phyloP scores from a whole-genome alignment of 176 grass and related monocot species.

The Triticum turgidum region DNA sequence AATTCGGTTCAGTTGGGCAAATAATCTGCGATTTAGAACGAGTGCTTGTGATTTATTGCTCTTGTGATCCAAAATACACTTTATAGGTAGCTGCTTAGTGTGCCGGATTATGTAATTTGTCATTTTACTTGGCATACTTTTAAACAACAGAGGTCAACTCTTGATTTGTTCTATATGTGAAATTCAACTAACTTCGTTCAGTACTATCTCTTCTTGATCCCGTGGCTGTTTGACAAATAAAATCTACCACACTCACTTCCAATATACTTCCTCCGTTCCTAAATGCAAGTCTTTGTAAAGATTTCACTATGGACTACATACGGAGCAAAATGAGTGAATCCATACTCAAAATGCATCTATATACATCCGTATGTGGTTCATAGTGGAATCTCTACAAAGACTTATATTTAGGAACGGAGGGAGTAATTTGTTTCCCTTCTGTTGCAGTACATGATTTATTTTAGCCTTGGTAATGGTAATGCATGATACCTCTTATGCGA shows the following conservation, averaged over 20 bases:
- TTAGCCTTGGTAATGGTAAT: not conserved
- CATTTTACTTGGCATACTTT: not conserved
- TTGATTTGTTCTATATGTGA: not conserved
- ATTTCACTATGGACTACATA: no score
- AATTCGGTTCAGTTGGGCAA: slow-evolving; percentile 1
- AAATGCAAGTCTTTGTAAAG: no score
- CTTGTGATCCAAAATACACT: not conserved
- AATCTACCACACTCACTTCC: not conserved
- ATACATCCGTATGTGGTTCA: no score
- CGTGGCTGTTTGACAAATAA: not conserved
- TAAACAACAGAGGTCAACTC: slow-evolving; percentile 19
- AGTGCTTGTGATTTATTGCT: not conserved
- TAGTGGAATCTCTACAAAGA: no score
- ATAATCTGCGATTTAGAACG: not conserved
- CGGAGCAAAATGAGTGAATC: no score
- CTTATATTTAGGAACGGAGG: no score
- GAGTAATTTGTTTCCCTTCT: not conserved
- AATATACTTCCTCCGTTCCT: no score
- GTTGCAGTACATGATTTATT: not conserved
- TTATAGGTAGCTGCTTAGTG: not conserved
- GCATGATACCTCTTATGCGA: not conserved
- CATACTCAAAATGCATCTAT: no score
- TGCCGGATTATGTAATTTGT: not conserved
- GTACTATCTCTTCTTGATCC: not conserved
- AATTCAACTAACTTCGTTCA: not conserved